phyloP scores from a whole-genome alignment of 331 rosid genomes.

The Malus hybrid region DNA sequence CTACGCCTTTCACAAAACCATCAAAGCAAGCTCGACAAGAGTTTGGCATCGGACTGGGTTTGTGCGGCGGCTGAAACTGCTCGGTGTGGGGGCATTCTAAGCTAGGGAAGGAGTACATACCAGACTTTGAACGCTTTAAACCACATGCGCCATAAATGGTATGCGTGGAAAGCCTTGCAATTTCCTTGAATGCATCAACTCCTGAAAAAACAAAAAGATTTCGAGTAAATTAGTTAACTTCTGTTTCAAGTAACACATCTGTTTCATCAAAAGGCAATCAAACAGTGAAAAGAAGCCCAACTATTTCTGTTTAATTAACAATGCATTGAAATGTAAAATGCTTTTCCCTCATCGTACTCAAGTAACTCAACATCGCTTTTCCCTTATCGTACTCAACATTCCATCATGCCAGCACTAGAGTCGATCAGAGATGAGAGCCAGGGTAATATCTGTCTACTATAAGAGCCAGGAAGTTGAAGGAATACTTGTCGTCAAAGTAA shows the following conservation, averaged over 20 bases:
- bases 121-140: slow-evolving; percentile 30
- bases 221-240: background rate
- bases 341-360: no score
- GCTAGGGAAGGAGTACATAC: slow-evolving; percentile 12
- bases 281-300: background rate
- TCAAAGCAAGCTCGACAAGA: slow-evolving; percentile 57
- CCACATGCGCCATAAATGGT: slow-evolving; percentile 57
- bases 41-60: slow-evolving; percentile 40
- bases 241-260: background rate
- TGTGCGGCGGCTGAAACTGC: slow-evolving; percentile 14
- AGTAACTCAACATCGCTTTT: no score
- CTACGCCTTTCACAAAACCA: slow-evolving; percentile 42
- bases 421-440: no score
- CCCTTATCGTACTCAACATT: no score
- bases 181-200: slow-evolving; percentile 40
- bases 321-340: no score
- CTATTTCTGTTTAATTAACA: no score
- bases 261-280: background rate
- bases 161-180: slow-evolving; percentile 66
- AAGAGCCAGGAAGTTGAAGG: no score
- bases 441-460: no score
- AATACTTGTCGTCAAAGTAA: no score
- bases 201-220: slow-evolving; percentile 27
- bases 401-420: no score
- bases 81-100: slow-evolving; percentile 40